A percentile compares a stretch with the other conserved stretches of the same genome.
phyloP scores from a whole-genome alignment of 495 filamentous ascomycete species.

The Penicillium salamii region DNA sequence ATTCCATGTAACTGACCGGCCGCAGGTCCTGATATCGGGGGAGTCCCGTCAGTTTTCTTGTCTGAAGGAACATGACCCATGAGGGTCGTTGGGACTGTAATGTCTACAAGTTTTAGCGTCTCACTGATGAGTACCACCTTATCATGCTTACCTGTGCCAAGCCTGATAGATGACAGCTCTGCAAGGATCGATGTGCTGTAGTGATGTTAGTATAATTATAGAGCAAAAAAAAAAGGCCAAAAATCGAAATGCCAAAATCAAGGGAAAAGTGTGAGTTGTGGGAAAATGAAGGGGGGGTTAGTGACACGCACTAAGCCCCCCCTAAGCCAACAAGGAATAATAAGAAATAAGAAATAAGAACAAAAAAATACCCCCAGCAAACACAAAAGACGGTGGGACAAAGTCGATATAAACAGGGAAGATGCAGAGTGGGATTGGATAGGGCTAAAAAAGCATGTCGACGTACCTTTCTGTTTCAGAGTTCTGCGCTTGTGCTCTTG shows the following conservation, averaged over 20 bases:
- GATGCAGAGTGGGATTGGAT: neutral
- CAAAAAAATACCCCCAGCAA: neutral
- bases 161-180: no score
- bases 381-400: conserved; percentile 10
- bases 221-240: neutral
- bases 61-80: conserved; percentile 36
- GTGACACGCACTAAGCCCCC: conserved; percentile 1
- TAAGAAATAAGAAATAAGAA: conserved; percentile 2
- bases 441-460: neutral
- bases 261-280: neutral
- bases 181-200: no score
- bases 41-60: conserved; percentile 16
- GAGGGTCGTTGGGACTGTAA: conserved; percentile 16
- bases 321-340: neutral
- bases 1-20: conserved; percentile 24
- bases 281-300: neutral
- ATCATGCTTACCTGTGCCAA: neutral
- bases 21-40: conserved; percentile 11
- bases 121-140: neutral
- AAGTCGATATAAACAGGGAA: conserved; percentile 9
- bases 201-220: no score
- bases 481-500: neutral
- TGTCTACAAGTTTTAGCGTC: neutral
- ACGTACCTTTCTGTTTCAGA: neutral
- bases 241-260: no score